phyloP scores from a whole-genome alignment of 192 early-diverging fungal genomes.

The Spinellus fusiger region DNA sequence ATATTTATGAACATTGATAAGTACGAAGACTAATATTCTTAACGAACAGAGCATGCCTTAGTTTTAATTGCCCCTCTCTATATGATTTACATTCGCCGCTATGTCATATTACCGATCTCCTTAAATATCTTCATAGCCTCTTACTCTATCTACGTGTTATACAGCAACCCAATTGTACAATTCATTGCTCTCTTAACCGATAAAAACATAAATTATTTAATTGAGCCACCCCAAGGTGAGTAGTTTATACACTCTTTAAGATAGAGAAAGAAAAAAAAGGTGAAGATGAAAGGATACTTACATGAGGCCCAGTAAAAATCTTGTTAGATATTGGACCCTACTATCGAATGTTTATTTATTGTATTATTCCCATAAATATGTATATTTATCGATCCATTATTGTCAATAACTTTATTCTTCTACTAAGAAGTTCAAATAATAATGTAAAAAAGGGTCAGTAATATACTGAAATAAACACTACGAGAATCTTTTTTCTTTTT shows the following conservation, averaged over 20 bases:
- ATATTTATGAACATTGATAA: background rate
- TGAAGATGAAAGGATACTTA: too few relatives aligned
- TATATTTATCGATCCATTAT: too few relatives aligned
- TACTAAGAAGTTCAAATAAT: too few relatives aligned
- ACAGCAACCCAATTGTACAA: slow-evolving; percentile 39
- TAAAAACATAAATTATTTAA: slow-evolving; percentile 45
- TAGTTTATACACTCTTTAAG: background rate
- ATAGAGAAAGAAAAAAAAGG: too few relatives aligned
- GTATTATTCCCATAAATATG: too few relatives aligned
- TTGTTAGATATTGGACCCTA: slow-evolving; percentile 11
- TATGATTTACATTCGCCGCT: slow-evolving; percentile 47
- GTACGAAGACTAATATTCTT: too few relatives aligned
- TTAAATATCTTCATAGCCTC: slow-evolving; percentile 40
- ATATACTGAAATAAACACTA: too few relatives aligned
- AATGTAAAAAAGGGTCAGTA: too few relatives aligned
- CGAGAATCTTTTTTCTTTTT: too few relatives aligned
- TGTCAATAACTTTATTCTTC: too few relatives aligned
- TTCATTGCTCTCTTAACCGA: slow-evolving; percentile 34
- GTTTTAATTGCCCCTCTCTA: slow-evolving; percentile 40
- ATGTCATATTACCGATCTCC: slow-evolving; percentile 42
- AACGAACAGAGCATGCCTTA: slow-evolving; percentile 35
- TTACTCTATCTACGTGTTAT: slow-evolving; percentile 43
- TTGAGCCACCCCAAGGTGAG: slow-evolving; percentile 47
- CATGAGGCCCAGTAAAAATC: slow-evolving; percentile 3
- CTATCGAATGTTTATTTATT: too few relatives aligned